Percentiles rank a stretch among this genome's conserved stretches.
phyloP scores from a whole-genome alignment of 371 early-diverging fungal genomes.

The Dichotomocladium elegans region DNA sequence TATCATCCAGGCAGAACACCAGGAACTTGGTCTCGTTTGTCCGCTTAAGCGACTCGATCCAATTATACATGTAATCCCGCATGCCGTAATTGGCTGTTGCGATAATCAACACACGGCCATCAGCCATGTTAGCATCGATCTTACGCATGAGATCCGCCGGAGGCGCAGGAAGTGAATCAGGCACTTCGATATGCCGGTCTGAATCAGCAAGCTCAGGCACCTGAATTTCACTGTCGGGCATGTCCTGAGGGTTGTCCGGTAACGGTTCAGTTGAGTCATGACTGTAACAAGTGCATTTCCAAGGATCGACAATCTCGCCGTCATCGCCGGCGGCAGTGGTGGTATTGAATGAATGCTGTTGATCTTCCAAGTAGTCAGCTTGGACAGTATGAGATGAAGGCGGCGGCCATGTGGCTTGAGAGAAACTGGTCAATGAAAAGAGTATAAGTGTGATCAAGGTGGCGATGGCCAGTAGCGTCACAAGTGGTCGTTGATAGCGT shows the following conservation, averaged over 20 bases:
- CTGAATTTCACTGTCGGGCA: too few relatives aligned
- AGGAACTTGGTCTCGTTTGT: conserved; percentile 20
- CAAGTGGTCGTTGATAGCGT: not conserved
- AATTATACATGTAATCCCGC: conserved; percentile 24
- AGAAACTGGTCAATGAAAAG: not conserved
- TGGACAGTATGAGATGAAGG: conserved; percentile 8
- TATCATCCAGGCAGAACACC: conserved; percentile 23
- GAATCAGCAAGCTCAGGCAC: too few relatives aligned
- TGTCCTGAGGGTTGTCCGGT: not conserved
- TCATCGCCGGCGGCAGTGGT: not conserved
- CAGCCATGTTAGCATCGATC: conserved; percentile 13
- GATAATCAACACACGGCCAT: conserved; percentile 8
- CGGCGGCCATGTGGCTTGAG: not conserved
- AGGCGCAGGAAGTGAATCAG: conserved; percentile 7
- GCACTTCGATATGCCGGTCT: too few relatives aligned
- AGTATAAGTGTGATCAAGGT: conserved; percentile 1
- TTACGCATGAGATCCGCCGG: conserved; percentile 7
- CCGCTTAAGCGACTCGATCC: conserved; percentile 23
- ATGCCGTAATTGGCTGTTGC: conserved; percentile 21
- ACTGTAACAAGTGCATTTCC: conserved; percentile 10
- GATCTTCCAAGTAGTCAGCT: conserved; percentile 4
- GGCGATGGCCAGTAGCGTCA: not conserved
- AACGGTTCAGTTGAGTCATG: conserved; percentile 5
- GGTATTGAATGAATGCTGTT: conserved; percentile 6
- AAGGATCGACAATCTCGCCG: not conserved